Percentiles rank a stretch among this genome's conserved stretches.
These are phyloP conservation scores for Mycothermus thermophilus DNA, from an alignment of 495 filamentous ascomycete species.

Conservation along the genomic window DNA sequence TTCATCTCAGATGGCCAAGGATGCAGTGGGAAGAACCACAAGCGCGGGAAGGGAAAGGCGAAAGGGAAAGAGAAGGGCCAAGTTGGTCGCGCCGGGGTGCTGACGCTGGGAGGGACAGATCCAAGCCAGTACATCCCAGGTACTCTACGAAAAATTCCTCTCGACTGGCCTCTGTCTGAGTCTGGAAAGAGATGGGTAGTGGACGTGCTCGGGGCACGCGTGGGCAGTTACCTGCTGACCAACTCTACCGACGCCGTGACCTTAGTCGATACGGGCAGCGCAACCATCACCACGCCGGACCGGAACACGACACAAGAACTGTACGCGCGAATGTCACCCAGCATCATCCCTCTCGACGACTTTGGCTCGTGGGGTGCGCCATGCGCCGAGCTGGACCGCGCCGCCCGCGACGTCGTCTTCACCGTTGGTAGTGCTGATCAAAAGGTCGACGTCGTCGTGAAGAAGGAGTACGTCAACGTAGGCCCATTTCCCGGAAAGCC, in stretches of 20 bases:
- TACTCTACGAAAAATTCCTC: slow-evolving; percentile 7
- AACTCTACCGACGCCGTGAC: slow-evolving; percentile 7
- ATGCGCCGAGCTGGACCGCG: slow-evolving; percentile 8
- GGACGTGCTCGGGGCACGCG: slow-evolving; percentile 4
- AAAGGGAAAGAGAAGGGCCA: too few species aligned
- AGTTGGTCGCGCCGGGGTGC: slow-evolving; percentile 17
- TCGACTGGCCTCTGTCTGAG: slow-evolving; percentile 7
- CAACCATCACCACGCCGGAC: slow-evolving; percentile 15
- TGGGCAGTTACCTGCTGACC: slow-evolving; percentile 1
- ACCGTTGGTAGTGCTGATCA: slow-evolving; percentile 7
- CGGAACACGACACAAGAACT: slow-evolving; percentile 7
- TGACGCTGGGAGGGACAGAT: slow-evolving; percentile 24
- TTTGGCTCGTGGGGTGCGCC: slow-evolving; percentile 13
- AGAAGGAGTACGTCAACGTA: slow-evolving; percentile 10
- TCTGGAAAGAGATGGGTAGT: slow-evolving; percentile 6
- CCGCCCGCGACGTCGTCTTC: slow-evolving; percentile 7
- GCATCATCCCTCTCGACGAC: slow-evolving; percentile 12
- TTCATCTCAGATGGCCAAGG: slow-evolving; percentile 8
- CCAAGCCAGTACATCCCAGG: slow-evolving; percentile 11
- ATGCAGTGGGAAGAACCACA: too few species aligned
- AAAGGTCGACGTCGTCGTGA: slow-evolving; percentile 7
- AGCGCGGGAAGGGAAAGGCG: too few species aligned
- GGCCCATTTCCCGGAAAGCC: slow-evolving; percentile 12
- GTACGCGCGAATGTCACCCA: slow-evolving; percentile 11
- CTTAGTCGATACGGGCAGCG: slow-evolving; percentile 13